Evolutionary conservation across 2,329 filamentous ascomycete species (phyloP).

Genomic region (Ceratocystis papillata): DNA sequence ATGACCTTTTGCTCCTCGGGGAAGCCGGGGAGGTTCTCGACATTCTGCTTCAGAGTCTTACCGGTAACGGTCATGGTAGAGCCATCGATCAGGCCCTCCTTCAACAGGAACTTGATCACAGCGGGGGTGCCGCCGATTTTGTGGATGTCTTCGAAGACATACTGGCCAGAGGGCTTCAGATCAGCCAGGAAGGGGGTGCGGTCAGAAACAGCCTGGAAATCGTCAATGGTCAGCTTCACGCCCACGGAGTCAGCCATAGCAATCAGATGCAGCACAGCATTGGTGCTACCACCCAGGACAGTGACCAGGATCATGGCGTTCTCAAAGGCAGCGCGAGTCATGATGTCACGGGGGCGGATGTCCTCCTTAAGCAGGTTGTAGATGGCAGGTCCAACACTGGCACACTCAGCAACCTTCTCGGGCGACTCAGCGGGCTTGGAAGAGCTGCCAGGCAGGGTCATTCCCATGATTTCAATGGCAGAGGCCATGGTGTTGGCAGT

Average conservation of each 20-base stretch:
- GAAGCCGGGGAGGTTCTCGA: constrained; percentile 62
- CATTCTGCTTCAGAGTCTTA: constrained; percentile 79
- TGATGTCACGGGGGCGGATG: constrained; percentile 64
- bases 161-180: constrained; percentile 75
- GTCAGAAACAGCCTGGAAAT: constrained; percentile 75
- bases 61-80: constrained; percentile 75
- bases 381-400: constrained; percentile 60
- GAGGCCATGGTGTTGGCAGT: constrained; percentile 81
- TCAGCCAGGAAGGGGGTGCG: constrained; percentile 70
- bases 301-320: constrained; percentile 76
- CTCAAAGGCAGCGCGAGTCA: constrained; percentile 72
- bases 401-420: constrained; percentile 62
- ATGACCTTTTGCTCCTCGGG: constrained; percentile 72
- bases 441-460: constrained; percentile 73
- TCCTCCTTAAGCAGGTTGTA: constrained; percentile 64
- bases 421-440: constrained; percentile 66
- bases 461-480: constrained; percentile 69
- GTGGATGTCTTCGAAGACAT: constrained; percentile 74
- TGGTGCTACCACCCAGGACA: constrained; percentile 74
- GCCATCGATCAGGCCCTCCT: constrained; percentile 71
- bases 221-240: constrained; percentile 71
- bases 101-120: constrained; percentile 77
- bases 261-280: constrained; percentile 74
- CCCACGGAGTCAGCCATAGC: constrained; percentile 74
- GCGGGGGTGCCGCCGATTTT: constrained; percentile 79